Conservation (phyloP, 805 yeast genomes). For the Candida ulmi region DNA sequence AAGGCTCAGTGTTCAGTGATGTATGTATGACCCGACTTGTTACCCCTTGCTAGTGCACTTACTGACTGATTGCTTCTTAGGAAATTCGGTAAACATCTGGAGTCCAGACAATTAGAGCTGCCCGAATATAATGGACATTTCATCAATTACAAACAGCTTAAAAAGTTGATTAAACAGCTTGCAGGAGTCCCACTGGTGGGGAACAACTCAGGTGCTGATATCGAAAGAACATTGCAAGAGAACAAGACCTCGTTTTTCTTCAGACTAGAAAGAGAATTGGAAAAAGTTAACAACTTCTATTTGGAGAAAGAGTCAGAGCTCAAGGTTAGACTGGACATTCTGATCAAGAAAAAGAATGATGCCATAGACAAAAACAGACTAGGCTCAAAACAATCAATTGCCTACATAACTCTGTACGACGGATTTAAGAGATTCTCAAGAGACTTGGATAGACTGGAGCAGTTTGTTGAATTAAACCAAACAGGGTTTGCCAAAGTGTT, state of each 20-base stretch:
- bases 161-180: slow-evolving; percentile 83
- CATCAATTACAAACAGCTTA: slow-evolving; percentile 89
- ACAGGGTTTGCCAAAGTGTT: slow-evolving; percentile 94
- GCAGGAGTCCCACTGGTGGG: slow-evolving; percentile 36
- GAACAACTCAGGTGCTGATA: slow-evolving; percentile 20
- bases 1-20: too few relatives aligned
- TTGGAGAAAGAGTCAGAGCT: slow-evolving; percentile 87
- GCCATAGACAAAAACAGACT: slow-evolving; percentile 37
- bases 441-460: slow-evolving; percentile 84
- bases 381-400: slow-evolving; percentile 59
- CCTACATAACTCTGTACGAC: slow-evolving; percentile 78
- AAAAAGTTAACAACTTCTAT: slow-evolving; percentile 90
- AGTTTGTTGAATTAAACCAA: slow-evolving; percentile 89
- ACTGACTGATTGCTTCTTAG: slow-evolving; percentile 13
- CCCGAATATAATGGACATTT: slow-evolving; percentile 94
- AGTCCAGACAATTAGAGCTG: slow-evolving; percentile 86
- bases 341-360: slow-evolving; percentile 64
- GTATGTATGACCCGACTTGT: neutral
- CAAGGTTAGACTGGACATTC: slow-evolving; percentile 68
- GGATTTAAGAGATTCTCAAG: slow-evolving; percentile 86
- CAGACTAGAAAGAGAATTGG: slow-evolving; percentile 88
- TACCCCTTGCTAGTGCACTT: neutral
- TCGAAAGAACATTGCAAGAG: slow-evolving; percentile 64
- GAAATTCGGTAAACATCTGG: slow-evolving; percentile 96
- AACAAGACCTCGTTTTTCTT: slow-evolving; percentile 86